Base-by-base conservation (phyloP, 1,284 basidiomycete genomes). In the Stereum hirsutum region DNA sequence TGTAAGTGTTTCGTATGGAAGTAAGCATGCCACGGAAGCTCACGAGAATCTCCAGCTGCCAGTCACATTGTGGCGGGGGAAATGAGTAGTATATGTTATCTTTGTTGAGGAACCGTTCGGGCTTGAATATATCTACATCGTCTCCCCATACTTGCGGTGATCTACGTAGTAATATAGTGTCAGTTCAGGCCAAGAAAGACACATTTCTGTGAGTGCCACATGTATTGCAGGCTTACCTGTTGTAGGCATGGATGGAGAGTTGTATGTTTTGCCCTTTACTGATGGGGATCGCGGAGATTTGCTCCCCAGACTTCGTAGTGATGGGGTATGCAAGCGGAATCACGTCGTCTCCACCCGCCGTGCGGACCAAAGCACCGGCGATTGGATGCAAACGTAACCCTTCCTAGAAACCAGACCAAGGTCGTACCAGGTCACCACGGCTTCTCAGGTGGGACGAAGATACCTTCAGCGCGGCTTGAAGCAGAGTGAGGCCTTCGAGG, bases 401-500 rank as follows among this genome's bases (percentile, higher is more conserved):
- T 49, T 73, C 70, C 61, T 66, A n/a, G n/a, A n/a, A n/a, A n/a
- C n/a, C n/a, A n/a, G n/a, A n/a, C n/a, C n/a, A n/a, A n/a, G n/a
- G n/a, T n/a, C n/a, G n/a, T n/a, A n/a, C n/a, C n/a, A 33, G 31
- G 15, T 0, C 15, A n/a, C n/a, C 14, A 11, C 4, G 17, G 10
- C 8, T 10, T 8, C 6, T 6, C 11, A 4, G 45, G 19, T 20
- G n/a, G n/a, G 23, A 17, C n/a, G 35, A 17, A 28, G 11, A 20
- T 26, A 48, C 49, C 44, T 50, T 48, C 28, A 50, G 34, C 8
- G 46, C 34, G 0, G 49, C 49, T n/a, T 49, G 45, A 21, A 42
- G 48, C 7, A 33, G 37, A 12, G 46, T 14, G 14, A 84, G 69
- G 0, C 75, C 71, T 48, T 82, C 74, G 15, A 84, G 64, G 54